Conservation (phyloP, 768 basidiomycete genomes). For the Rhodosporidiobolus sp. region DNA sequence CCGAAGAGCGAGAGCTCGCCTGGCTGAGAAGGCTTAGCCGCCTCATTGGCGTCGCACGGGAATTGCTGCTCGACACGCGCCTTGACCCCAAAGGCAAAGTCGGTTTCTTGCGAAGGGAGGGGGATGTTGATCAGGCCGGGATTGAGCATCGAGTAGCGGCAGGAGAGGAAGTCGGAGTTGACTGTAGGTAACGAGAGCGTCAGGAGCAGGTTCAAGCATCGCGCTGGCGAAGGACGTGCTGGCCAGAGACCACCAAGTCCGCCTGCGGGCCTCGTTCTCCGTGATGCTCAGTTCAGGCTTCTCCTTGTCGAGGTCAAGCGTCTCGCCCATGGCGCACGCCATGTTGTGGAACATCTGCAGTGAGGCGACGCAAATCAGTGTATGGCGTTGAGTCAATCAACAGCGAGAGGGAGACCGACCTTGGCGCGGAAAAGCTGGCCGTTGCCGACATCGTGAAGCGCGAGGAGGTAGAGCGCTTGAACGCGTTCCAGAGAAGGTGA, state of each 20-base stretch:
- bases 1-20: conserved; percentile 2
- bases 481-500: not conserved
- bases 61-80: not conserved
- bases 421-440: not conserved
- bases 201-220: not conserved
- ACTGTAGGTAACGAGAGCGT: not conserved
- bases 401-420: not conserved
- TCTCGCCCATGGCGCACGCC: not conserved
- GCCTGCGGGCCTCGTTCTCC: conserved; percentile 5
- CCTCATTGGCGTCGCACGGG: not conserved
- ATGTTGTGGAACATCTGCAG: not conserved
- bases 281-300: not conserved
- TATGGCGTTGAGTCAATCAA: too few species aligned
- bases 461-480: conserved; percentile 5
- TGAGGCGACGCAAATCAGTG: too few species aligned
- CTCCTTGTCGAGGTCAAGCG: not conserved
- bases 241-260: conserved; percentile 1
- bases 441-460: not conserved
- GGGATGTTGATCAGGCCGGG: not conserved
- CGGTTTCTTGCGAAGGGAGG: conserved; percentile 6
- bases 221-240: too few species aligned
- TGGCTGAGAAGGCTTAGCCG: not conserved
- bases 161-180: too few species aligned
- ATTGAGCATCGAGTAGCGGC: not conserved
- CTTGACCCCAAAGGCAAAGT: conserved; percentile 1